Conservation (phyloP, 805 yeast genomes). For the Wickerhamiella dianesei region DNA sequence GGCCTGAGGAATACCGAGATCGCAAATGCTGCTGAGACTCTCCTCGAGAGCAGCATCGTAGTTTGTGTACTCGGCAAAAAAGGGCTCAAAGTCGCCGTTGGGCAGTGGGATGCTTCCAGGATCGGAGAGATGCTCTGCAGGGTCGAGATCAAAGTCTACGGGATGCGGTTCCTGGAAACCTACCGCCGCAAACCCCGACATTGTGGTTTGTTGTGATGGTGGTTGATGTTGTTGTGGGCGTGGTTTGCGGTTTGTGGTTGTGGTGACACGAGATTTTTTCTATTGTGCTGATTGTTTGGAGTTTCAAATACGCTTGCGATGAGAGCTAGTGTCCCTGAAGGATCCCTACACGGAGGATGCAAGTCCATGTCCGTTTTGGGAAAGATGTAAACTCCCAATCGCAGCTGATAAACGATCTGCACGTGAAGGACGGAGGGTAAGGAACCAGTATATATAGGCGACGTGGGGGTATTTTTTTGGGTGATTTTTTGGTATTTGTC, state of each 20-base stretch:
- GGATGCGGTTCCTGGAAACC: not conserved
- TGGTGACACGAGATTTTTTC: not conserved
- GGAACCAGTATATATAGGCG: no score
- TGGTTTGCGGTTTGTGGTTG: not conserved
- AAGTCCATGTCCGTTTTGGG: slow-evolving; percentile 2
- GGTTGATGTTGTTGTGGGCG: not conserved
- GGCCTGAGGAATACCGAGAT: slow-evolving; percentile 44
- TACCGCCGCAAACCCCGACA: not conserved
- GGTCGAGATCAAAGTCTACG: slow-evolving; percentile 5
- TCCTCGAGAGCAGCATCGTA: slow-evolving; percentile 43
- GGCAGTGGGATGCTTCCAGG: slow-evolving; percentile 33
- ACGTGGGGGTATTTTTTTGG: no score
- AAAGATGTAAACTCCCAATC: slow-evolving; percentile 2
- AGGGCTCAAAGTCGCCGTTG: slow-evolving; percentile 39
- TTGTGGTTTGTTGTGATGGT: not conserved
- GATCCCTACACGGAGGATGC: no score
- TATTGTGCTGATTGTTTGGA: not conserved
- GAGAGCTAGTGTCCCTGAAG: not conserved
- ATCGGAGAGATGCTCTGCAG: slow-evolving; percentile 5
- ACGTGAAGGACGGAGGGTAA: not conserved
- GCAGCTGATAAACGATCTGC: not conserved
- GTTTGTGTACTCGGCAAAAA: slow-evolving; percentile 29
- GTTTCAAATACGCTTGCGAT: not conserved
- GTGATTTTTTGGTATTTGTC: no score
- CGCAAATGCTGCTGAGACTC: slow-evolving; percentile 42